Evolutionary conservation across 2,329 filamentous ascomycete species (phyloP).

Genomic region (Aspergillus jensenii): DNA sequence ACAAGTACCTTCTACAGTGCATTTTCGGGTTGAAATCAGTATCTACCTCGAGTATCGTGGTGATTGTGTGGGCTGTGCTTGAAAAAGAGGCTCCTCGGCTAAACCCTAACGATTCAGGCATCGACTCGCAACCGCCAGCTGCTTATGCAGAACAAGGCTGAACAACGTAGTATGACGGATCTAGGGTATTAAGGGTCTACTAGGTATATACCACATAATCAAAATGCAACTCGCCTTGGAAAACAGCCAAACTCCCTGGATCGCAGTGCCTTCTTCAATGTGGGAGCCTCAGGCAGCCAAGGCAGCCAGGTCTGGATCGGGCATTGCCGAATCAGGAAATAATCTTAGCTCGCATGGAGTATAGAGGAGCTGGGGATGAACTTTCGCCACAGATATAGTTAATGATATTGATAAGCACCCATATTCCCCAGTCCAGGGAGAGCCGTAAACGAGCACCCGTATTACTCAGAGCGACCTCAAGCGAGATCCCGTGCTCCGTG

Average conservation of each 20-base stretch:
- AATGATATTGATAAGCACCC: background rate
- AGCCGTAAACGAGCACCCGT: background rate
- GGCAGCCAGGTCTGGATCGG: background rate
- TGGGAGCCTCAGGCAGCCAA: background rate
- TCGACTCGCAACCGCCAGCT: background rate
- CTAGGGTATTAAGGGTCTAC: background rate
- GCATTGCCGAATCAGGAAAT: constrained; percentile 20
- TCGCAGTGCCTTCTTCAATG: background rate
- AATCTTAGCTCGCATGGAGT: background rate
- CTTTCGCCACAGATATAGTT: background rate
- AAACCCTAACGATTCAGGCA: constrained; percentile 34
- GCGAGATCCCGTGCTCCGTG: constrained; percentile 1
- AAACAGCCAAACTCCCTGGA: background rate
- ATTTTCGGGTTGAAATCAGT: background rate
- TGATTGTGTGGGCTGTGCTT: constrained; percentile 15
- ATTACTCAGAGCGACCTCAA: background rate
- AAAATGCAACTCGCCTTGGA: background rate
- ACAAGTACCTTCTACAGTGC: background rate
- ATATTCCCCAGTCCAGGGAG: background rate
- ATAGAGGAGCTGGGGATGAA: background rate
- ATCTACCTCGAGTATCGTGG: background rate
- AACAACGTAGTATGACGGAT: background rate
- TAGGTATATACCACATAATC: background rate
- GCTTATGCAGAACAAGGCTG: background rate
- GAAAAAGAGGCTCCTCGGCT: constrained; percentile 35